Percentiles rank a stretch among this genome's conserved stretches.
phyloP scores from a whole-genome alignment of 176 grass and related monocot species.

The Bothriochloa decipiens region DNA sequence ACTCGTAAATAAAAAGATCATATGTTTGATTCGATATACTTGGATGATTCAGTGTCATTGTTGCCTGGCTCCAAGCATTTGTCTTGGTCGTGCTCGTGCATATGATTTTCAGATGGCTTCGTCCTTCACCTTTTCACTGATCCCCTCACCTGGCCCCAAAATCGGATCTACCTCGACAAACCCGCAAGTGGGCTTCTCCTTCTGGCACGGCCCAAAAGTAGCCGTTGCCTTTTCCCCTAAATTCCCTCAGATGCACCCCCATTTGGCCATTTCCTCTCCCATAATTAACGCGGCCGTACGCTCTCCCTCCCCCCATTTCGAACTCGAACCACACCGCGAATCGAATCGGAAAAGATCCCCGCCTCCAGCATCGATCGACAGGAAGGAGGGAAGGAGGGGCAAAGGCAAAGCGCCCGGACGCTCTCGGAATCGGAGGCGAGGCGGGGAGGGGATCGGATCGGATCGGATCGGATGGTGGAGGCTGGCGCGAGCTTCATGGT shows the following conservation, averaged over 20 bases:
- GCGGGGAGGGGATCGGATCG: neutral
- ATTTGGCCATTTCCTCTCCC: neutral
- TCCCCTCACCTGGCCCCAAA: neutral
- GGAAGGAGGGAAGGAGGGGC: neutral
- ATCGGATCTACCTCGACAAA: constrained; percentile 49
- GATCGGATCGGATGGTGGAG: constrained; percentile 41
- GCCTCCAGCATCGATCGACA: neutral
- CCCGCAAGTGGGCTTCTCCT: constrained; percentile 5
- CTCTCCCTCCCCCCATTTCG: constrained; percentile 24
- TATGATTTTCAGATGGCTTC: neutral
- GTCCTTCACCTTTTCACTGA: constrained; percentile 8
- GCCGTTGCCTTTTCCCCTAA: constrained; percentile 50
- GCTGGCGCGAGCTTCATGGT: constrained; percentile 49
- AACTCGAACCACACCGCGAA: neutral
- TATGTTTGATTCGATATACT: neutral
- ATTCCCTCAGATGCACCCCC: neutral
- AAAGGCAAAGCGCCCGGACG: neutral
- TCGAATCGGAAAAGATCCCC: neutral
- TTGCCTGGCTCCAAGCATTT: neutral
- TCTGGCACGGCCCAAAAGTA: constrained; percentile 33
- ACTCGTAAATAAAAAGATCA: neutral
- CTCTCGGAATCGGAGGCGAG: neutral
- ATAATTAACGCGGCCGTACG: neutral
- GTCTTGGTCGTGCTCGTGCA: neutral
- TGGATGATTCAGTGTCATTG: neutral